A percentile compares a stretch with the other conserved stretches of the same genome.
Conservation (phyloP, 768 basidiomycete genomes). For the Amanita brunnescens region DNA sequence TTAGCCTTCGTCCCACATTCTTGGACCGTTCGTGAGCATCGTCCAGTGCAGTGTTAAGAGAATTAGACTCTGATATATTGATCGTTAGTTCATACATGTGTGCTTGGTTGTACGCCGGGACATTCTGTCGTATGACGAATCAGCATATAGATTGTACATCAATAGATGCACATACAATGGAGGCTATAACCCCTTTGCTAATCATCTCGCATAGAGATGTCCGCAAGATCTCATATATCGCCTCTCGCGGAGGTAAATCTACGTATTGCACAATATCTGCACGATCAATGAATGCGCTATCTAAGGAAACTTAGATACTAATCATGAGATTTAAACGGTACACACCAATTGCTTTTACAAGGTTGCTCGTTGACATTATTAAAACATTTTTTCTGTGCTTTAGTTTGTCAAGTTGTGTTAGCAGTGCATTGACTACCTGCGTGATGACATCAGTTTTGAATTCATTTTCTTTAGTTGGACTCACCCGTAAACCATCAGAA, state of each 20-base stretch:
- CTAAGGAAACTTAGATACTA: slow-evolving; percentile 28
- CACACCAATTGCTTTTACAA: slow-evolving; percentile 86
- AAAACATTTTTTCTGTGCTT: slow-evolving; percentile 90
- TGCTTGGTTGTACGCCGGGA: slow-evolving; percentile 56
- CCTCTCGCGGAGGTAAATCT: slow-evolving; percentile 84
- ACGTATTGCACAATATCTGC: slow-evolving; percentile 96
- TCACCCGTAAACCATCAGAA: slow-evolving; percentile 82
- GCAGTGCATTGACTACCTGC: slow-evolving; percentile 93
- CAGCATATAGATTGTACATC: neutral
- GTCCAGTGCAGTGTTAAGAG: slow-evolving; percentile 3
- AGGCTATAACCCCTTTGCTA: slow-evolving; percentile 56
- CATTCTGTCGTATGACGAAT: slow-evolving; percentile 29
- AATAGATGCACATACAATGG: slow-evolving; percentile 38
- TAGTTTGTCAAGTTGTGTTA: slow-evolving; percentile 95
- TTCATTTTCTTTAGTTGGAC: slow-evolving; percentile 13
- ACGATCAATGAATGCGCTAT: slow-evolving; percentile 92
- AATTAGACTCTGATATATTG: slow-evolving; percentile 17
- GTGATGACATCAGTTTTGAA: neutral
- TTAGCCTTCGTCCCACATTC: slow-evolving; percentile 46
- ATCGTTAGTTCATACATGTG: slow-evolving; percentile 44
- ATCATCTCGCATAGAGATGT: slow-evolving; percentile 79
- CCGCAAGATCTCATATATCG: slow-evolving; percentile 87
- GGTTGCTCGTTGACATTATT: slow-evolving; percentile 94
- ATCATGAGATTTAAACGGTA: neutral
- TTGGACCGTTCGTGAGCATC: slow-evolving; percentile 42